Evolutionary conservation across 2,329 filamentous ascomycete genomes (phyloP).

Genomic region (Helotiales sp.): DNA sequence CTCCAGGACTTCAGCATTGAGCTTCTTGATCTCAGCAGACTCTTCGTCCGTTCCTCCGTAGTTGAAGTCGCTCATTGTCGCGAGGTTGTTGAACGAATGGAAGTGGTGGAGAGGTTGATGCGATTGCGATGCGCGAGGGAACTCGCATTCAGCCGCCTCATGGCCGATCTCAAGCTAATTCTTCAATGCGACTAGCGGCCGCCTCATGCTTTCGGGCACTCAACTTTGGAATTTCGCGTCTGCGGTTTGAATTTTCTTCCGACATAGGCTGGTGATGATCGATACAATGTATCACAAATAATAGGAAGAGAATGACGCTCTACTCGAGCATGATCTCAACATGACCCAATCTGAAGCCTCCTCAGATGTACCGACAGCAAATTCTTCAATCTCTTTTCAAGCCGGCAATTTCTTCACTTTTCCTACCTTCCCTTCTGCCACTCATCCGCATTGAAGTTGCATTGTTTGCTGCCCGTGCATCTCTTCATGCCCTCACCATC

Average conservation of each 20-base stretch:
- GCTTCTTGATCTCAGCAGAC: constrained; percentile 77
- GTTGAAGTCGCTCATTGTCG: constrained; percentile 68
- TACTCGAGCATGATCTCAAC: constrained; percentile 56
- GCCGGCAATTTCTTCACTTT: background rate
- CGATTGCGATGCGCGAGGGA: background rate
- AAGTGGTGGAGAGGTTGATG: background rate
- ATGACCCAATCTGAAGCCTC: constrained; percentile 59
- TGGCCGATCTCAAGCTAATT: background rate
- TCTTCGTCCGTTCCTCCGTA: constrained; percentile 78
- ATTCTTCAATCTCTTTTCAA: background rate
- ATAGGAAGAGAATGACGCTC: constrained; percentile 69
- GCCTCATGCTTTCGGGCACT: too few relatives aligned
- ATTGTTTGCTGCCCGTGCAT: too few relatives aligned
- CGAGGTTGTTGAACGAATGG: constrained; percentile 8
- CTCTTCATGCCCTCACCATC: background rate
- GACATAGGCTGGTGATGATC: constrained; percentile 61
- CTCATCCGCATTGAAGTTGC: too few relatives aligned
- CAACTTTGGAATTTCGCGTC: background rate
- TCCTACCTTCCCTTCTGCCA: background rate
- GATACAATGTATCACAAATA: constrained; percentile 52
- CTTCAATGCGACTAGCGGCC: too few relatives aligned
- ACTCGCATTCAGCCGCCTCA: constrained; percentile 24
- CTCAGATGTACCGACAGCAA: background rate
- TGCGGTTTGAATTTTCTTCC: constrained; percentile 25
- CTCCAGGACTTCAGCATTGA: constrained; percentile 65